Evolutionary conservation across 2,329 filamentous ascomycete genomes (phyloP).

Genomic region (Botrytis sinoallii): DNA sequence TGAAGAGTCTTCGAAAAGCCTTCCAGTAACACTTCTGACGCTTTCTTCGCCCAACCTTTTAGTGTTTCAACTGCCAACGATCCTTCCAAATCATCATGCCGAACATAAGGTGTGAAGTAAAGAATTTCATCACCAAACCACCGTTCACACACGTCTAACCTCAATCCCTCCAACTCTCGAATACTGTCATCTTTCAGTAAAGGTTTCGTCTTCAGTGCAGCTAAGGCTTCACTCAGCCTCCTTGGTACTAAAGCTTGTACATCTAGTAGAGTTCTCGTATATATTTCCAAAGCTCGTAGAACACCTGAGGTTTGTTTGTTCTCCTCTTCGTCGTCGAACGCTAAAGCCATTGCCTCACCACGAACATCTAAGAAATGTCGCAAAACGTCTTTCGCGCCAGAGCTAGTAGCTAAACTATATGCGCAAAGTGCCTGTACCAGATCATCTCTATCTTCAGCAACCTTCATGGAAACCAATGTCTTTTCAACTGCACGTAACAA

Average conservation of each 20-base stretch:
- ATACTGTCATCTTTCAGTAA: constrained; percentile 71
- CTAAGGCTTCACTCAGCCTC: constrained; percentile 66
- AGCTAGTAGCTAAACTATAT: constrained; percentile 77
- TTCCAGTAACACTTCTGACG: constrained; percentile 56
- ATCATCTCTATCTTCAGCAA: constrained; percentile 45
- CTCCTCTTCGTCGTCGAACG: constrained; percentile 51
- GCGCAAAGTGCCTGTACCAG: constrained; percentile 75
- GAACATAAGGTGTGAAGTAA: constrained; percentile 83
- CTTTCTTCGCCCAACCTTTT: constrained; percentile 60
- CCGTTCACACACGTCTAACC: constrained; percentile 71
- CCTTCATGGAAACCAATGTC: constrained; percentile 58
- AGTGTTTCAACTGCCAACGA: constrained; percentile 59
- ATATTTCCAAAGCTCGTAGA: constrained; percentile 65
- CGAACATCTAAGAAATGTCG: constrained; percentile 74
- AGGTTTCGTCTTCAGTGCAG: constrained; percentile 64
- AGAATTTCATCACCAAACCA: constrained; percentile 83
- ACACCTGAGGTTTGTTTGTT: constrained; percentile 47
- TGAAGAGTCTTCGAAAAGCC: constrained; percentile 60
- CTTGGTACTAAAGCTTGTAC: constrained; percentile 73
- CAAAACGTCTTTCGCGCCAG: constrained; percentile 74
- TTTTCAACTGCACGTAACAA: constrained; percentile 67
- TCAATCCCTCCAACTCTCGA: constrained; percentile 63
- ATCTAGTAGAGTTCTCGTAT: constrained; percentile 72
- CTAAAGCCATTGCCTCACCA: constrained; percentile 61
- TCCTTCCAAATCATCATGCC: constrained; percentile 71